These are phyloP conservation scores for Amanita pseudoporphyria DNA, from an alignment of 768 basidiomycete genomes.

Conservation along the genomic window DNA sequence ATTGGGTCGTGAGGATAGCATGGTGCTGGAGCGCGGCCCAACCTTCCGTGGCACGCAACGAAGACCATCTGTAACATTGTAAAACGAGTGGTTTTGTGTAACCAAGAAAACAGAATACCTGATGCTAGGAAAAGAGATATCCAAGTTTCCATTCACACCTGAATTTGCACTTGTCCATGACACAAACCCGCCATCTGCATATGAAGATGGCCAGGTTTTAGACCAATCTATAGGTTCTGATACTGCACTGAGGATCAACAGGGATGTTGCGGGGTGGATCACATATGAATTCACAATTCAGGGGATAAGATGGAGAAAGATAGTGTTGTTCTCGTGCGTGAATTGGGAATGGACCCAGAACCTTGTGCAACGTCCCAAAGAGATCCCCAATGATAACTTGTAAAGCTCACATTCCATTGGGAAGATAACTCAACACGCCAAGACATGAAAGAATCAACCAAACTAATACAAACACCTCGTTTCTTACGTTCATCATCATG, in stretches of 20 bases:
- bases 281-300: constrained; percentile 39
- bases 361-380: constrained; percentile 11
- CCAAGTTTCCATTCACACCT: constrained; percentile 35
- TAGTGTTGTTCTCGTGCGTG: constrained; percentile 80
- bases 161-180: constrained; percentile 43
- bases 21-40: constrained; percentile 86
- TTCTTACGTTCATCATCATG: constrained; percentile 27
- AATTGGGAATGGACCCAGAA: constrained; percentile 77
- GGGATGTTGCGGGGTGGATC: background rate
- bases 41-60: constrained; percentile 67
- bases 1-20: constrained; percentile 51
- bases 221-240: constrained; percentile 39
- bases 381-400: constrained; percentile 24
- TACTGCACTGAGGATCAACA: constrained; percentile 25
- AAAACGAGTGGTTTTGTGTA: background rate
- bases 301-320: constrained; percentile 67
- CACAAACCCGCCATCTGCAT: constrained; percentile 51
- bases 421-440: constrained; percentile 1
- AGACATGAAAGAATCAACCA: background rate
- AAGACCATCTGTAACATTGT: constrained; percentile 45
- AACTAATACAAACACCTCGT: constrained; percentile 9
- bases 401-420: constrained; percentile 18
- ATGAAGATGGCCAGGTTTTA: constrained; percentile 54
- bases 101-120: constrained; percentile 27
- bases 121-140: constrained; percentile 56